Evolutionary conservation across 176 grass and related monocot species (phyloP).

Genomic region (Oryza coarctata): DNA sequence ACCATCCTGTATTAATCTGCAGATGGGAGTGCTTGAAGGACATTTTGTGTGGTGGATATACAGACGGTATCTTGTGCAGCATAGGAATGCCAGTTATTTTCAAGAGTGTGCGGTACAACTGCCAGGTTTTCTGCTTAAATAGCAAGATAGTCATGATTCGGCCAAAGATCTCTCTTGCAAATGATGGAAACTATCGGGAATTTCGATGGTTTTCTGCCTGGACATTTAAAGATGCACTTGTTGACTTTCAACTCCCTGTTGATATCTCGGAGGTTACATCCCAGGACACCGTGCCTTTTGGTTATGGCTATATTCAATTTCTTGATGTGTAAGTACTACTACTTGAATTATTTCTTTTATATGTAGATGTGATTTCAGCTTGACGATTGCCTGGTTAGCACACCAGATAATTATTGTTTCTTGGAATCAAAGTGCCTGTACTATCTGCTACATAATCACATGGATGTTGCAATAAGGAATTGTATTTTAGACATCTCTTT

Average conservation of each 20-base stretch:
- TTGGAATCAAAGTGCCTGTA: background rate
- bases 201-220: conserved; percentile 97
- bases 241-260: conserved; percentile 72
- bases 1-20: conserved; percentile 18
- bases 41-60: conserved; percentile 72
- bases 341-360: conserved; percentile 27
- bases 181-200: conserved; percentile 96
- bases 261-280: conserved; percentile 68
- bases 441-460: background rate
- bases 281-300: conserved; percentile 72
- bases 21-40: conserved; percentile 94
- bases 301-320: conserved; percentile 89
- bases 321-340: conserved; percentile 74
- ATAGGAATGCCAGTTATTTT: conserved; percentile 96
- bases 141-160: conserved; percentile 89
- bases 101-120: conserved; percentile 87
- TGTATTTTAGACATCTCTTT: background rate
- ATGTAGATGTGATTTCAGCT: conserved; percentile 11
- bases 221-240: conserved; percentile 69
- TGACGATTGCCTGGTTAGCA: background rate
- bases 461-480: background rate
- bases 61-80: conserved; percentile 83
- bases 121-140: conserved; percentile 92
- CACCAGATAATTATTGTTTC: background rate
- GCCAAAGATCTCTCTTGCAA: conserved; percentile 90